phyloP scores from a whole-genome alignment of 2,329 filamentous ascomycete genomes.

The Arachnomyces sp. region DNA sequence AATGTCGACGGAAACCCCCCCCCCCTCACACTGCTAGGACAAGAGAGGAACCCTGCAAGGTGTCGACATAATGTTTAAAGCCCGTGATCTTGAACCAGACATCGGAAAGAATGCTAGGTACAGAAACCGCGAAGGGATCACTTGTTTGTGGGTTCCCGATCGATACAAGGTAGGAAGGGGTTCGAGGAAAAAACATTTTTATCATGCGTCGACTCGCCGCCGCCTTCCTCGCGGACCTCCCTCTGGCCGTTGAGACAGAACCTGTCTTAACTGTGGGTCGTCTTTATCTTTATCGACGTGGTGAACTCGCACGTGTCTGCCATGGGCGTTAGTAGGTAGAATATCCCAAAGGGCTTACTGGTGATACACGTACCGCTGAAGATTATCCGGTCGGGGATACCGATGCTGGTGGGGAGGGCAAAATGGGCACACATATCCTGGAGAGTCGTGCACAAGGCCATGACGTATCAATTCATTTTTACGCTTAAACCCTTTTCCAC shows the following conservation, averaged over 20 bases:
- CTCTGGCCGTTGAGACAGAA: constrained; percentile 77
- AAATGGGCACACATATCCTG: constrained; percentile 93
- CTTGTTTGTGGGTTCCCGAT: neutral
- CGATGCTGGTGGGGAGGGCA: constrained; percentile 90
- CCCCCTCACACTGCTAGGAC: neutral
- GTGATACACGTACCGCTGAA: constrained; percentile 64
- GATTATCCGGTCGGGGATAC: constrained; percentile 90
- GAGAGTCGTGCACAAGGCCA: constrained; percentile 86
- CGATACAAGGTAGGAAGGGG: neutral
- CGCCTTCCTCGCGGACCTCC: constrained; percentile 74
- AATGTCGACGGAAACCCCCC: neutral
- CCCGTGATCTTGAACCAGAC: neutral
- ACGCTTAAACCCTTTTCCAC: constrained; percentile 61
- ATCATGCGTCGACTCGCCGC: constrained; percentile 44
- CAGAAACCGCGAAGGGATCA: neutral
- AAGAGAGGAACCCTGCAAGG: neutral
- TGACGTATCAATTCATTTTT: constrained; percentile 67
- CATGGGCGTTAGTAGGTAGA: constrained; percentile 1
- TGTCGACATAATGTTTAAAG: neutral
- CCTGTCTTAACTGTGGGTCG: constrained; percentile 70
- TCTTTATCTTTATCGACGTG: constrained; percentile 86
- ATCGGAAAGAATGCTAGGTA: neutral
- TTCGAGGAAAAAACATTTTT: constrained; percentile 1
- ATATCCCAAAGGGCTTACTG: neutral
- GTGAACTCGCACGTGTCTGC: constrained; percentile 84